These are phyloP conservation scores for Juncus effusus DNA, from an alignment of 176 grass and related monocot genomes.

Conservation along the genomic window DNA sequence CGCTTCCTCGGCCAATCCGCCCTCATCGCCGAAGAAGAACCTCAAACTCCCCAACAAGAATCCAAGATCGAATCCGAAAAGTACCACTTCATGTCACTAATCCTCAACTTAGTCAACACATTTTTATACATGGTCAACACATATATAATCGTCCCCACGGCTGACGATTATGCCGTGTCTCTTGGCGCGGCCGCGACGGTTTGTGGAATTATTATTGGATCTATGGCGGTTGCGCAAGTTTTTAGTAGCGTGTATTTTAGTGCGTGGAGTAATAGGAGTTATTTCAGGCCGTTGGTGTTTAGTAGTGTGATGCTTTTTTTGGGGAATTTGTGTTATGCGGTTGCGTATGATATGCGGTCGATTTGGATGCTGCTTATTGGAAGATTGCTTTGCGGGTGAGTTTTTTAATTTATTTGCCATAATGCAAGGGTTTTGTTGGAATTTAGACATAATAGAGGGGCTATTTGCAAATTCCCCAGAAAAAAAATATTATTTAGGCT, in stretches of 20 bases:
- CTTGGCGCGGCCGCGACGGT: constrained; percentile 85
- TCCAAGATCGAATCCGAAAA: constrained; percentile 68
- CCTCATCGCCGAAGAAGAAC: constrained; percentile 51
- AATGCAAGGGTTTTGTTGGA: too few species aligned
- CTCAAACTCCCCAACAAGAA: constrained; percentile 63
- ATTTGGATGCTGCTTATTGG: constrained; percentile 60
- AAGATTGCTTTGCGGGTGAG: constrained; percentile 80
- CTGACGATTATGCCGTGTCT: constrained; percentile 86
- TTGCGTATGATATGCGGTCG: constrained; percentile 77
- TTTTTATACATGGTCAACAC: constrained; percentile 98
- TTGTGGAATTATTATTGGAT: constrained; percentile 88
- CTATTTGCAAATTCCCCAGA: too few species aligned
- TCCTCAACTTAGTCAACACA: constrained; percentile 83
- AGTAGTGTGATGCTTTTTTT: constrained; percentile 82
- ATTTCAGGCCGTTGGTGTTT: constrained; percentile 84
- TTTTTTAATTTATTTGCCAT: neutral
- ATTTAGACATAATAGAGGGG: too few species aligned
- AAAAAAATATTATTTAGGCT: too few species aligned
- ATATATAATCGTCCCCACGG: constrained; percentile 89
- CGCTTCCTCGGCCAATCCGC: constrained; percentile 88
- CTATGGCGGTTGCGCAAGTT: constrained; percentile 87
- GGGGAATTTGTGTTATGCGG: constrained; percentile 73
- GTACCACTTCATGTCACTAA: constrained; percentile 82
- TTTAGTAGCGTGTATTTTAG: constrained; percentile 91
- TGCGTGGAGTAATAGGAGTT: constrained; percentile 86